These are phyloP conservation scores for Cryphonectria carpinicola DNA, from an alignment of 2,329 filamentous ascomycete species.

Conservation along the genomic window DNA sequence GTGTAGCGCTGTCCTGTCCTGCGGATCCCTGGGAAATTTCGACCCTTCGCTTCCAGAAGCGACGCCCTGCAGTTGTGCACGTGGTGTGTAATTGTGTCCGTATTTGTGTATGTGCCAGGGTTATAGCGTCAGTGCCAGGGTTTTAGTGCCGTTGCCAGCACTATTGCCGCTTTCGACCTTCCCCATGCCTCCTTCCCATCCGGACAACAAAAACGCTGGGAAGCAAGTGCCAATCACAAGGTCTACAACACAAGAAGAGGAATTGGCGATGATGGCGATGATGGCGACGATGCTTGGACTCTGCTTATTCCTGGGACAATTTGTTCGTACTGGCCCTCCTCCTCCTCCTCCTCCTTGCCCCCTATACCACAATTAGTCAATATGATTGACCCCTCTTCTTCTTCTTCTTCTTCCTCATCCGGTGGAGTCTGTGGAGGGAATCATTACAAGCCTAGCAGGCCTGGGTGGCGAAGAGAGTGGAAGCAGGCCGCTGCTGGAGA, in stretches of 20 bases:
- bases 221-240: not conserved
- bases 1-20: not conserved
- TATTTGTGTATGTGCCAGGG: not conserved
- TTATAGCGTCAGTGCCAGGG: not conserved
- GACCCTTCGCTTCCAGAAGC: not conserved
- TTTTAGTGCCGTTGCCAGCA: not conserved
- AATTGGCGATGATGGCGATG: too few species aligned
- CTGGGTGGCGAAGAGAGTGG: not conserved
- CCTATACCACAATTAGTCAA: too few species aligned
- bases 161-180: not conserved
- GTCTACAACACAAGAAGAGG: not conserved
- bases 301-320: not conserved
- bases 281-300: not conserved
- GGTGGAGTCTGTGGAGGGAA: too few species aligned
- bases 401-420: not conserved
- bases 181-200: not conserved
- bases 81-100: not conserved
- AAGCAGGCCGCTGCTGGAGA: not conserved
- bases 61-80: not conserved
- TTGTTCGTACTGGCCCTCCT: not conserved
- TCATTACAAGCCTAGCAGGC: too few species aligned
- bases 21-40: slow-evolving; percentile 12
- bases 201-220: not conserved
- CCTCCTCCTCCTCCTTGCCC: too few species aligned
- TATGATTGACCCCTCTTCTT: too few species aligned